A percentile compares a stretch with the other conserved stretches of the same genome.
phyloP scores from a whole-genome alignment of 2,329 filamentous ascomycete species.

The Aspergillus sp. region DNA sequence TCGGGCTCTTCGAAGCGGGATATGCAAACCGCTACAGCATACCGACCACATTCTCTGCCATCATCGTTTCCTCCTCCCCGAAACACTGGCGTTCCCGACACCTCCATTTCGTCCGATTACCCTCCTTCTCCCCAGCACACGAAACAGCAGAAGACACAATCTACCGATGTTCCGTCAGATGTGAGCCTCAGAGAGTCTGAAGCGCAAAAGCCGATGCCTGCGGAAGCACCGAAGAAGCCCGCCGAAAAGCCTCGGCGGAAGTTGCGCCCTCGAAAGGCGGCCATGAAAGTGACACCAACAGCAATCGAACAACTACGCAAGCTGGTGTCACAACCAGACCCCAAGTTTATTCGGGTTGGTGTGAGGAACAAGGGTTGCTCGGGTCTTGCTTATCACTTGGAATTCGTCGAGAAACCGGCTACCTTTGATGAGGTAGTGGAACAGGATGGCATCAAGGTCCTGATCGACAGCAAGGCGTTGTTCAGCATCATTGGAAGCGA shows the following conservation, averaged over 20 bases:
- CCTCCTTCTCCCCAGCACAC: conserved; percentile 42
- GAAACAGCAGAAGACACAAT: conserved; percentile 35
- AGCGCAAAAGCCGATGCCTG: conserved; percentile 57
- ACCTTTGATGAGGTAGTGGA: conserved; percentile 86
- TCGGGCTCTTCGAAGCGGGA: conserved; percentile 49
- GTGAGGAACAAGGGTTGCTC: conserved; percentile 93
- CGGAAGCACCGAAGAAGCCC: conserved; percentile 29
- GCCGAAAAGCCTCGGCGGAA: conserved; percentile 54
- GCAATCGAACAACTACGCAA: conserved; percentile 71
- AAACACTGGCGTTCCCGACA: conserved; percentile 51
- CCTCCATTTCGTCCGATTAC: conserved; percentile 50
- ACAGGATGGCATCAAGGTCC: conserved; percentile 89
- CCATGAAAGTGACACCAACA: conserved; percentile 72
- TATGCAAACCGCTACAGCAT: conserved; percentile 58
- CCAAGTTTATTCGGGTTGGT: conserved; percentile 87
- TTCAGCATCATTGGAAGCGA: conserved; percentile 98
- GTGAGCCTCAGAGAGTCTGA: conserved; percentile 53
- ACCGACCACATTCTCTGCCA: conserved; percentile 53
- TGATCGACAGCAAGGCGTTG: conserved; percentile 94
- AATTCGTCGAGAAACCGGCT: conserved; percentile 87
- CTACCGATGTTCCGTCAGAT: conserved; percentile 26
- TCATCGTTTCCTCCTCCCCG: conserved; percentile 49
- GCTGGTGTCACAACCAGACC: conserved; percentile 74
- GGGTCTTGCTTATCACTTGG: conserved; percentile 83
- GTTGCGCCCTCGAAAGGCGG: conserved; percentile 76